phyloP scores from a whole-genome alignment of 768 basidiomycete species.

The Boletus bicolor region DNA sequence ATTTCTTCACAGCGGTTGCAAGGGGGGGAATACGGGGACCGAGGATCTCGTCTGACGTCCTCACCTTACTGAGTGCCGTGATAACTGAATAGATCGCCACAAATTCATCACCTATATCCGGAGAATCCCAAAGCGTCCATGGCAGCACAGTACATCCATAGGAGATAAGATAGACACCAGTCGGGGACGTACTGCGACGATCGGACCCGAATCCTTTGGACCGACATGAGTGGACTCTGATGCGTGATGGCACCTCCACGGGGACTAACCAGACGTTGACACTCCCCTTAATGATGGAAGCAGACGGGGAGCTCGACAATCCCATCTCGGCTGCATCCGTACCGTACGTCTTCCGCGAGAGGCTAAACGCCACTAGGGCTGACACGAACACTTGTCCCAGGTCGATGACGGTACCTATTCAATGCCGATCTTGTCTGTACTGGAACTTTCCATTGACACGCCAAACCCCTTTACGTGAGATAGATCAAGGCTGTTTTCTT shows the following conservation, averaged over 20 bases:
- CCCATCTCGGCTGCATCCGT: background rate
- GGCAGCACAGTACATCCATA: background rate
- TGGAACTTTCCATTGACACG: conserved; percentile 2
- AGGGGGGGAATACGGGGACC: background rate
- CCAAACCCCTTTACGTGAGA: background rate
- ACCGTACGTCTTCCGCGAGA: background rate
- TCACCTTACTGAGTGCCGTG: background rate
- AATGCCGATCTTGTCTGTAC: background rate
- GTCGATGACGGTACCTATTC: background rate
- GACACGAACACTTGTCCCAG: background rate
- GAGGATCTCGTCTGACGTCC: background rate
- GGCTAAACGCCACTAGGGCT: background rate
- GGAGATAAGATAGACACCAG: background rate
- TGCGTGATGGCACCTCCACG: background rate
- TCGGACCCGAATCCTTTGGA: background rate
- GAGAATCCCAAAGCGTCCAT: background rate
- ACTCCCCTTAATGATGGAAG: background rate
- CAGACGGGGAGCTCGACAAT: background rate
- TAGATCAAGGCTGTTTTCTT: background rate
- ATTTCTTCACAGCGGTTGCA: background rate
- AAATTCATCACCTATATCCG: background rate
- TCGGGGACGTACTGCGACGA: background rate
- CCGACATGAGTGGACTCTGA: no score
- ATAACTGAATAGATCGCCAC: background rate
- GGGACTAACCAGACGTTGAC: background rate